These are phyloP conservation scores for Lachancea sp. DNA, from an alignment of 805 yeast species.

Conservation along the genomic window DNA sequence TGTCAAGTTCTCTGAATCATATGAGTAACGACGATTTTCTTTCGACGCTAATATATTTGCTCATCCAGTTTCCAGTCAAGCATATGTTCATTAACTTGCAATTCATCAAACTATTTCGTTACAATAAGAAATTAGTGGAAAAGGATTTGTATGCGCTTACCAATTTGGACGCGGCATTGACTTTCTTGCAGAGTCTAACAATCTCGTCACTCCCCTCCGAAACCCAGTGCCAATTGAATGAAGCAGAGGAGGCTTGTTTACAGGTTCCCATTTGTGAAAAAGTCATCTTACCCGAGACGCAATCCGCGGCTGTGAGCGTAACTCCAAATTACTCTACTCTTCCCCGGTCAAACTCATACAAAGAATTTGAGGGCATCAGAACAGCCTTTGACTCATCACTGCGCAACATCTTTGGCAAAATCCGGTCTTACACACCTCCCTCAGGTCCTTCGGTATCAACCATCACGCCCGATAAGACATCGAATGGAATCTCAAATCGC, in stretches of 20 bases:
- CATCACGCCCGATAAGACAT: background rate
- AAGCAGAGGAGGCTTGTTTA: slow-evolving; percentile 13
- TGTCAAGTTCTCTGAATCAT: slow-evolving; percentile 19
- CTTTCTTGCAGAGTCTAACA: slow-evolving; percentile 29
- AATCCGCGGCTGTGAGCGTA: background rate
- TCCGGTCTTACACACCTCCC: slow-evolving; percentile 30
- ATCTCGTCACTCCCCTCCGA: slow-evolving; percentile 13
- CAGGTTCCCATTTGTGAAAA: slow-evolving; percentile 18
- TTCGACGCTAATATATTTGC: slow-evolving; percentile 26
- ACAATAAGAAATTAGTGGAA: slow-evolving; percentile 28
- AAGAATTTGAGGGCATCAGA: slow-evolving; percentile 25
- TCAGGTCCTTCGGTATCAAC: slow-evolving; percentile 4
- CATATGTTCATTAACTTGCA: slow-evolving; percentile 25
- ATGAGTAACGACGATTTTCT: slow-evolving; percentile 31
- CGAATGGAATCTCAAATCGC: background rate
- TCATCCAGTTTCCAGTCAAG: slow-evolving; percentile 21
- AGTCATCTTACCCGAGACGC: slow-evolving; percentile 17
- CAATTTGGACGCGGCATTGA: slow-evolving; percentile 31
- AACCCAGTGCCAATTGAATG: slow-evolving; percentile 14
- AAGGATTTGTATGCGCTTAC: slow-evolving; percentile 31
- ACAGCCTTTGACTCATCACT: slow-evolving; percentile 28
- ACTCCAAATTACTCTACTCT: slow-evolving; percentile 13
- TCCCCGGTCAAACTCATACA: slow-evolving; percentile 22
- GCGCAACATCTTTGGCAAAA: slow-evolving; percentile 26
- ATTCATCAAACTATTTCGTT: slow-evolving; percentile 30